Evolutionary conservation across 2,329 filamentous ascomycete genomes (phyloP), one percentile per base, ranked within the genome.

Genomic region (Immersiporthe knoxdaviesiana): DNA sequence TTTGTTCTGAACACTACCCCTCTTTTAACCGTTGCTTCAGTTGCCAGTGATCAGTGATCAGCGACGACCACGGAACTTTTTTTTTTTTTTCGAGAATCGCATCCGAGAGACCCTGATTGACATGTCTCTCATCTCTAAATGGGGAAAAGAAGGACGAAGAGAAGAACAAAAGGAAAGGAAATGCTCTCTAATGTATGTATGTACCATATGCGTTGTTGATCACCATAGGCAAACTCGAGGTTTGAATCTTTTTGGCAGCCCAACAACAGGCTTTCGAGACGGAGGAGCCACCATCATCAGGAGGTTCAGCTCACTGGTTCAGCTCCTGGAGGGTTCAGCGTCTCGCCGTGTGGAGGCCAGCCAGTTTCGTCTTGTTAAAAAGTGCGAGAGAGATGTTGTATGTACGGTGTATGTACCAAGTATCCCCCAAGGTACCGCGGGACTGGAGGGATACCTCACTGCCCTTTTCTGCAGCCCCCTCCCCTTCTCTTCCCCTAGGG

Each of bases 11-110:
- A 41, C 18, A 47, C 27, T 24, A 27, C 61, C 61, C 61, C 61
- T 63, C 61, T 63, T 27, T 63, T 63, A 63, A 32, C 61, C 61
- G 61, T 41, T 24, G 50, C 61, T 41, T 41, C 61, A 50, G 41
- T 47, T 47, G 47, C 32, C 56, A 8, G 6, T 59, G 56, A 59
- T 59, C 56, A 8, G 6, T 59, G 56, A 59, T 59, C 30, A 37
- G 32, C 32, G 18, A 59, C 24, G 7, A 59, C 30, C 21, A 59
- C 56, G 30, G 52, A 56, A 16, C 24, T 18, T 56, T 30, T 30
- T 54, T n/a, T n/a, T 18, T 56, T 30, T 30, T 3, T 8, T 32
- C 12, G 52, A 56, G 27, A 30, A 14, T 56, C 52, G 52, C 52
- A 56, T 56, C 52, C 52, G 52, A 56, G 27, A 10, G 24, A 30